Base-by-base conservation (phyloP, 371 early-diverging fungal species). In the Mortierella sp. region DNA sequence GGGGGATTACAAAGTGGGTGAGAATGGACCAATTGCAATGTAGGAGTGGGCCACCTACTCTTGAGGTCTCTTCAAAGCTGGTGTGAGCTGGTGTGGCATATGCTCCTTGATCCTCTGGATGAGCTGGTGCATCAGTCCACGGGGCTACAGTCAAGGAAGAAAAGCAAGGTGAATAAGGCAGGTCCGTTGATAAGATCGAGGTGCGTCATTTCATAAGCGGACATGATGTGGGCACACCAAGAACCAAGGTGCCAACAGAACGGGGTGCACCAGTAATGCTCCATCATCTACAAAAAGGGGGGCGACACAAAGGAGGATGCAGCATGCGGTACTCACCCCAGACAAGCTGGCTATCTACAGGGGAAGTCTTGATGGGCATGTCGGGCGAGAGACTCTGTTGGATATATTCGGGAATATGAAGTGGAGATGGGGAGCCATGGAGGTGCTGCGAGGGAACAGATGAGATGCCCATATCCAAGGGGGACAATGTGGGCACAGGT, bases 241-340 rank as follows among this genome's bases (percentile, higher is more conserved):
- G 22, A 24, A 41, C 17, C 47, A 2, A 13, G 27, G 13, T 41
- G 27, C 39, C 34, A 19, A 54, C 5, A 27, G 22, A 52, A 21
- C 28, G 22, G 34, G 19, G 46, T 12, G 48, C 9, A 25, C 19
- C 19, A 40, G 41, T 49, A 14, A 40, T 27, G 1, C 19, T 43
- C 29, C 16, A 24, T 19, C 24, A 40, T 41, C 6, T 24, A 21
- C 28, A 47, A 25, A 8, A 47, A 47, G 16, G 48, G 48, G 25
- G 48, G n/a, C n/a, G n/a, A n/a, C 21, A 8, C 7, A 12, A 17
- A 19, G 48, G 17, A 45, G 10, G 12, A 45, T 45, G 19, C n/a
- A 50, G 31, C n/a, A n/a, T n/a, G n/a, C n/a, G n/a, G n/a, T 28
- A 41, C 58, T 59, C 63, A 73, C 74, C 63, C 74, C 74, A 74